Conservation (phyloP, 2,329 filamentous ascomycete species). For the Ilyonectria mors-panacis region DNA sequence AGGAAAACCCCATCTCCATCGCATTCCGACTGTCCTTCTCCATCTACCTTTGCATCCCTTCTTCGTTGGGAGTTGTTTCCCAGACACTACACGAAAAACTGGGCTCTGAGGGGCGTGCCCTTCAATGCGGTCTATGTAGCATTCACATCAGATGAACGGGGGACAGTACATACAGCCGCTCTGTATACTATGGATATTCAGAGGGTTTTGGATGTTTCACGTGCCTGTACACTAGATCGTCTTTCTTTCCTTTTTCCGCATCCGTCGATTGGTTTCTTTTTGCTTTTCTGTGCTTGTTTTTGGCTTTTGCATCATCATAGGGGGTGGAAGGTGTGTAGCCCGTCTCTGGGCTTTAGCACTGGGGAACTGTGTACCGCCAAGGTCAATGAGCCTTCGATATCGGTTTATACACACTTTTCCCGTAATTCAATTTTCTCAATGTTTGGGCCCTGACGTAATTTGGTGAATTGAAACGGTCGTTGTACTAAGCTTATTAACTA, state of each 20-base stretch:
- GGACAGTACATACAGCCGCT: conserved; percentile 42
- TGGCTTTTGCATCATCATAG: conserved; percentile 20
- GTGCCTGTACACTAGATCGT: conserved; percentile 44
- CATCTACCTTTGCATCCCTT: neutral
- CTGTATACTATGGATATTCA: conserved; percentile 43
- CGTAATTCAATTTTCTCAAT: conserved; percentile 14
- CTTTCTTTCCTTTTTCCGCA: conserved; percentile 16
- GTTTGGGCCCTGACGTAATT: conserved; percentile 4
- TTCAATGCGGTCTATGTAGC: conserved; percentile 30
- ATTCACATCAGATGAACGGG: conserved; percentile 28
- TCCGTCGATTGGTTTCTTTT: conserved; percentile 17
- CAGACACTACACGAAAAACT: conserved; percentile 28
- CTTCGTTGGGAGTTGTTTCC: conserved; percentile 15
- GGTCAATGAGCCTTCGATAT: conserved; percentile 19
- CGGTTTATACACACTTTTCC: conserved; percentile 17
- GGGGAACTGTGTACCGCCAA: conserved; percentile 20
- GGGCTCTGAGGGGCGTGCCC: conserved; percentile 12
- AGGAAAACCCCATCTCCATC: neutral
- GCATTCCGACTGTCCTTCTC: conserved; percentile 4
- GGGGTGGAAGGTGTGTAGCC: conserved; percentile 13
- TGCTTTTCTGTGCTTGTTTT: conserved; percentile 22
- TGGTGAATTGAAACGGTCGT: neutral
- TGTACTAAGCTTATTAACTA: neutral
- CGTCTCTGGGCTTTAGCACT: conserved; percentile 9
- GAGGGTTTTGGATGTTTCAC: conserved; percentile 43